Percentiles rank a stretch among this genome's conserved stretches.
phyloP scores from a whole-genome alignment of 768 basidiomycete species.

The Rhodosporidiobolus odoratus region DNA sequence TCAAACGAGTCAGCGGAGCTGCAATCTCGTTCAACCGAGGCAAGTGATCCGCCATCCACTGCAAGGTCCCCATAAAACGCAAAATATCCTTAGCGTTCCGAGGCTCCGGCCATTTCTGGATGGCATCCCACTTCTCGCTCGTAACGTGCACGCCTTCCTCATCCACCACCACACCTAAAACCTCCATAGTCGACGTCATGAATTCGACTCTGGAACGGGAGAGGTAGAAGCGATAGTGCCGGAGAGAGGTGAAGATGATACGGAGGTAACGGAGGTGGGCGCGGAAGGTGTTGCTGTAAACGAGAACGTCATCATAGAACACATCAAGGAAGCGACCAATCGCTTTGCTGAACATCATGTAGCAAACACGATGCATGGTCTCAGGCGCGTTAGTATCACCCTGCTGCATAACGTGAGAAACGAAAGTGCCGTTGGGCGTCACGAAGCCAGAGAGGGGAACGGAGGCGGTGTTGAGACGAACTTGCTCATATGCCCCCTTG shows the following conservation, averaged over 20 bases:
- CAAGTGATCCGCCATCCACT: slow-evolving; percentile 22
- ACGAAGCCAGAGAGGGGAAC: slow-evolving; percentile 46
- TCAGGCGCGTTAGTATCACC: slow-evolving; percentile 53
- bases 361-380: slow-evolving; percentile 51
- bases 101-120: too few species aligned
- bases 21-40: slow-evolving; percentile 4
- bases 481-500: slow-evolving; percentile 50
- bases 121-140: too few species aligned
- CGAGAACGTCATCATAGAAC: slow-evolving; percentile 53
- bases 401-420: slow-evolving; percentile 51
- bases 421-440: slow-evolving; percentile 48
- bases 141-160: too few species aligned
- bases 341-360: slow-evolving; percentile 43
- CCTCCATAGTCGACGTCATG: too few species aligned
- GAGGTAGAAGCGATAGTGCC: too few species aligned
- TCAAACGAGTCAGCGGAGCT: slow-evolving; percentile 2
- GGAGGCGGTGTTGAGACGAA: slow-evolving; percentile 43
- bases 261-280: slow-evolving; percentile 47
- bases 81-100: too few species aligned
- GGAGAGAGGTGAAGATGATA: slow-evolving; percentile 43
- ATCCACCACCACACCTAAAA: too few species aligned
- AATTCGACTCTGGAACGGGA: too few species aligned
- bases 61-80: slow-evolving; percentile 7
- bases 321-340: slow-evolving; percentile 52
- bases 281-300: slow-evolving; percentile 49